Base-by-base conservation (phyloP, 257 asterid genomes). In the Perilla frutescens region DNA sequence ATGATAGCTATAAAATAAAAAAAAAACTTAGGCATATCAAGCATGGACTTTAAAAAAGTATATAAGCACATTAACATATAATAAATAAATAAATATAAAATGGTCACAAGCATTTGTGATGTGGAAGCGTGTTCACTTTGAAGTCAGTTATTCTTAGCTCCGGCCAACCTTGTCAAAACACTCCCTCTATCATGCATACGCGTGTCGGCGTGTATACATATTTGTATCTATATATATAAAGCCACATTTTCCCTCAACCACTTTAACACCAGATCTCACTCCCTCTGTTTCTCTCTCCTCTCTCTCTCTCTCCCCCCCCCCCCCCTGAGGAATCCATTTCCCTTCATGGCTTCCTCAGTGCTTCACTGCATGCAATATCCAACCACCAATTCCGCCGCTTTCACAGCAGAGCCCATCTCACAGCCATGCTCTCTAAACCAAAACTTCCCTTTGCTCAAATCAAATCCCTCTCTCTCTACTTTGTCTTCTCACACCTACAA, bases 281-380 rank as follows among this genome's bases (percentile, higher is more conserved):
- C 51, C 14, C 12, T 8, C 45, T n/a, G 2, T 5, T 3, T 13
- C 7, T 37, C 47, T 45, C 40, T 4, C 26, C 72, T 48, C 36
- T 75, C 63, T 47, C 59, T 58, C 59, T 20, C 51, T 10, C 7
- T 4, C 6, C 1, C 26, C 1, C 26, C 1, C 26, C 26, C 26
- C 1, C 26, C 37, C 8, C n/a, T 11, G 39, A 34, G 32, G 15
- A 49, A 65, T 0, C 69, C 69, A 59, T 14, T 78, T 45, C 40
- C 36, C 47, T 50, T 61, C 48, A 81, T 82, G 86, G 77, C 83
- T 20, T 62, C 81, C 68, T 34, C 81, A 7, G 1, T 71, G 2
- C 54, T 63, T 26, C n/a, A 39, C 51, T 74, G 45, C 59, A 70
- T 71, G 62, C 79, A 70, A 12, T 66, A 39, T 74, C 47, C 70